Percentiles rank a stretch among this genome's conserved stretches.
Evolutionary conservation across 1,284 basidiomycete species (phyloP).

Genomic region (Ustilago hordei): DNA sequence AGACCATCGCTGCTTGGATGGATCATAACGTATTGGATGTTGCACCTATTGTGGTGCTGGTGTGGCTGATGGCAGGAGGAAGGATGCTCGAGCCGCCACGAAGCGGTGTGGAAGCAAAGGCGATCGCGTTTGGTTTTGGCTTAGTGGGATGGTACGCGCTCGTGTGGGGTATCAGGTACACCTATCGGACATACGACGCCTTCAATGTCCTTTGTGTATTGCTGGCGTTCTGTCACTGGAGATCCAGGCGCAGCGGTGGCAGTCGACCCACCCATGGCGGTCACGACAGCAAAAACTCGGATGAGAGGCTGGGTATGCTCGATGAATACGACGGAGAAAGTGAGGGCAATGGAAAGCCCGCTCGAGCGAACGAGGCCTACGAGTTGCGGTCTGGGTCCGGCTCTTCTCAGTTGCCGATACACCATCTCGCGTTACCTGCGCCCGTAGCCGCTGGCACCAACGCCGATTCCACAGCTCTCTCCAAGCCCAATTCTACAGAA

Average conservation of each 20-base stretch:
- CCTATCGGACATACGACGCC: constrained; percentile 48
- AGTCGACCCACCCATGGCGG: not conserved
- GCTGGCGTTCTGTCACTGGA: constrained; percentile 38
- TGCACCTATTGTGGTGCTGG: constrained; percentile 76
- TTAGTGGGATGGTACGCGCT: constrained; percentile 38
- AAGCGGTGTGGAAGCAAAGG: constrained; percentile 18
- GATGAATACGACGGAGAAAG: not conserved
- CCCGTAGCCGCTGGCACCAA: constrained; percentile 1
- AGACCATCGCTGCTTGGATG: constrained; percentile 47
- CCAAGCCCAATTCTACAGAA: not conserved
- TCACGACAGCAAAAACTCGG: constrained; percentile 18
- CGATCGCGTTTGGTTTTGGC: constrained; percentile 29
- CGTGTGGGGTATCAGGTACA: constrained; percentile 53
- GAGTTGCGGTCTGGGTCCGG: constrained; percentile 16
- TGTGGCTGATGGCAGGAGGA: constrained; percentile 55
- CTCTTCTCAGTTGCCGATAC: constrained; percentile 24
- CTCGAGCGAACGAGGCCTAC: constrained; percentile 3
- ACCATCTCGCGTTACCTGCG: constrained; percentile 35
- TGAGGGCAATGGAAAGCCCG: not conserved
- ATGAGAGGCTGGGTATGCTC: constrained; percentile 33
- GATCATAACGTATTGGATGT: constrained; percentile 81
- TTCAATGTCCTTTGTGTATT: constrained; percentile 35
- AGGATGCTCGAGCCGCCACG: constrained; percentile 40
- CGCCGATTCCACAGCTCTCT: not conserved
- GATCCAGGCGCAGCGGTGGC: constrained; percentile 23